These are phyloP conservation scores for Sphagnum fallax DNA, from an alignment of 228 moss, liverwort and hornwort species.

Conservation along the genomic window DNA sequence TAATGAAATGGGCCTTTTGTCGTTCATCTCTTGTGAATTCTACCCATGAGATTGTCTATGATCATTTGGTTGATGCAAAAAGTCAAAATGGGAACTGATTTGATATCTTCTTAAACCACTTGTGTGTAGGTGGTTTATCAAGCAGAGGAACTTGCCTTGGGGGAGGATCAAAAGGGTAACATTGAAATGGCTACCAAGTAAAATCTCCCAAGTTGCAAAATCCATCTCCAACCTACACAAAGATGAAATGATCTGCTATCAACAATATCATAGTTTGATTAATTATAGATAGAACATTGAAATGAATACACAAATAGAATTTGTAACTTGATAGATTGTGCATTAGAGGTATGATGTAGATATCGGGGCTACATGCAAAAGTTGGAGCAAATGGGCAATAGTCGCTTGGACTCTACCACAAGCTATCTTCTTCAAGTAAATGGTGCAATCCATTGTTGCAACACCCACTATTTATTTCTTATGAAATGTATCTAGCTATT, in stretches of 20 bases:
- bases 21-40: too few species aligned
- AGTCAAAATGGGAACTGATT: neutral
- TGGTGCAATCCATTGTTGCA: constrained; percentile 24
- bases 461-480: neutral
- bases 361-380: constrained; percentile 65
- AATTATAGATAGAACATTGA: too few species aligned
- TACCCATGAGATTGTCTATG: neutral
- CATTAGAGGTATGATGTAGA: constrained; percentile 20
- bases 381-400: constrained; percentile 52
- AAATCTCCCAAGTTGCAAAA: neutral
- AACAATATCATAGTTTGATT: too few species aligned
- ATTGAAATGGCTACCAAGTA: constrained; percentile 67
- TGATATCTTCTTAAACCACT: neutral
- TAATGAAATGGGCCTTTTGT: neutral
- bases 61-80: neutral
- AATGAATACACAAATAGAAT: too few species aligned
- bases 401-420: constrained; percentile 69
- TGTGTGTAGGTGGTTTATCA: constrained; percentile 41
- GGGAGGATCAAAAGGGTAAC: constrained; percentile 77
- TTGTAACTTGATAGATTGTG: neutral
- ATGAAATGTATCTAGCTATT: neutral
- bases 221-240: too few species aligned
- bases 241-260: too few species aligned
- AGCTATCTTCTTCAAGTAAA: constrained; percentile 82
- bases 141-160: constrained; percentile 65